A percentile compares a stretch with the other conserved stretches of the same genome.
Conservation (phyloP, 2,329 filamentous ascomycete species). For the Pseudogymnoascus sp. region DNA sequence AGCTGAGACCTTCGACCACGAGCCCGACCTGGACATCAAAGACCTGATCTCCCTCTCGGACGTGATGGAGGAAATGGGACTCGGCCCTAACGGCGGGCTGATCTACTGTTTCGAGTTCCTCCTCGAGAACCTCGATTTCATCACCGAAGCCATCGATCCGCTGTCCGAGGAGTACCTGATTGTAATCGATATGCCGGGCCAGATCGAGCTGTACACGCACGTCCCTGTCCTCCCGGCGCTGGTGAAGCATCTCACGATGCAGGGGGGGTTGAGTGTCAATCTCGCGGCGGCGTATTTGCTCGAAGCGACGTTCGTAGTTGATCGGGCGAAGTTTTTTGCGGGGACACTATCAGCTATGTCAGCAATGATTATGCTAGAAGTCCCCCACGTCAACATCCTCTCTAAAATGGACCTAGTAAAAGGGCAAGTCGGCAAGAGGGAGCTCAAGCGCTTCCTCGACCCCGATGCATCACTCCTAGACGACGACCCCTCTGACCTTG, state of each 20-base stretch:
- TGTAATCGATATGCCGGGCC: conserved; percentile 96
- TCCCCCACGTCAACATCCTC: conserved; percentile 92
- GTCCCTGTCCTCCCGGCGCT: conserved; percentile 85
- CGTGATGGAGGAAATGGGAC: conserved; percentile 89
- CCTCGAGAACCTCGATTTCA: conserved; percentile 87
- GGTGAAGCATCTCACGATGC: conserved; percentile 70
- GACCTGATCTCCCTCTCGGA: conserved; percentile 89
- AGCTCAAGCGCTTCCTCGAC: conserved; percentile 83
- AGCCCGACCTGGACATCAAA: conserved; percentile 90
- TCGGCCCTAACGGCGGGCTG: conserved; percentile 85
- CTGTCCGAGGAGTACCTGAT: conserved; percentile 94
- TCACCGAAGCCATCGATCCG: conserved; percentile 75
- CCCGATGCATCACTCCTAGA: conserved; percentile 78
- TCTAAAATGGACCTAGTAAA: conserved; percentile 98
- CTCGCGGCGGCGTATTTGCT: conserved; percentile 91
- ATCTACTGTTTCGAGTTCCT: conserved; percentile 97
- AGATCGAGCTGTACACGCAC: conserved; percentile 98
- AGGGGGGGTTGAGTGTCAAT: conserved; percentile 77
- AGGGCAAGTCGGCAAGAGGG: conserved; percentile 77
- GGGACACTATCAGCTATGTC: conserved; percentile 95
- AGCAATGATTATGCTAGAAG: conserved; percentile 97
- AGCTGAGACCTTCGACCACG: conserved; percentile 84
- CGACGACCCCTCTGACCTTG: conserved; percentile 54
- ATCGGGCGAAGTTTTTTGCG: conserved; percentile 94
- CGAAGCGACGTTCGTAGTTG: conserved; percentile 90